Evolutionary conservation across 2,329 filamentous ascomycete genomes (phyloP), one percentile per base, ranked within the genome.

Genomic region (Aspergillus oerlinghausenensis): DNA sequence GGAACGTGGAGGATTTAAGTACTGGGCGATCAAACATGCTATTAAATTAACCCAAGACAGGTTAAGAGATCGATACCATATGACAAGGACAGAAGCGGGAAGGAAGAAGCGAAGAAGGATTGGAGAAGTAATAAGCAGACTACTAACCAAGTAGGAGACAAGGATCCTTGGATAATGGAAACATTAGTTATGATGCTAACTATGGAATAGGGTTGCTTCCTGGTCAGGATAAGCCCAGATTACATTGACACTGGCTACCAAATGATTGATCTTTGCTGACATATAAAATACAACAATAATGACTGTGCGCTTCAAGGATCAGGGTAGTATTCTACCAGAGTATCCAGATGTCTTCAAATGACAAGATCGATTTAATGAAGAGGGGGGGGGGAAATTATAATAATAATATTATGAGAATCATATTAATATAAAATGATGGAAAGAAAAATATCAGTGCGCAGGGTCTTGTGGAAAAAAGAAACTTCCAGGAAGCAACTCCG

Each of bases 401-500:
- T 56, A 52, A 58, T 53, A 56, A 58, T 56, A 51, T 55, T 53
- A 54, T 49, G 45, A 53, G 53, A 50, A 55, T 54, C 55, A 55
- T 49, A 50, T 51, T 38, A 38, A 52, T 32, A 29, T 58, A 43
- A 52, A 54, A 54, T 55, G 49, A 49, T 53, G 55, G 25, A 29
- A 11, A 40, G 17, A 25, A 35, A 45, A 35, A 53, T 17, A 38
- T 38, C 32, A 38, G 32, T 61, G 55, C 62, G 63, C 65, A 68
- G 64, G 61, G 65, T 67, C 66, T 60, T 61, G 47, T 59, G 51
- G 3, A 38, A 26, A 38, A 38, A 38, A 38, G 32, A 38, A 17
- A 64, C 50, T 54, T 47, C 58, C 60, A 67, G 64, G 64, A 67
- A 68, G 63, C 58, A 61, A 54, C 55, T 63, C 59, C 62, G 62